These are phyloP conservation scores for Mycena latifolia DNA, from an alignment of 768 basidiomycete species.

Conservation along the genomic window DNA sequence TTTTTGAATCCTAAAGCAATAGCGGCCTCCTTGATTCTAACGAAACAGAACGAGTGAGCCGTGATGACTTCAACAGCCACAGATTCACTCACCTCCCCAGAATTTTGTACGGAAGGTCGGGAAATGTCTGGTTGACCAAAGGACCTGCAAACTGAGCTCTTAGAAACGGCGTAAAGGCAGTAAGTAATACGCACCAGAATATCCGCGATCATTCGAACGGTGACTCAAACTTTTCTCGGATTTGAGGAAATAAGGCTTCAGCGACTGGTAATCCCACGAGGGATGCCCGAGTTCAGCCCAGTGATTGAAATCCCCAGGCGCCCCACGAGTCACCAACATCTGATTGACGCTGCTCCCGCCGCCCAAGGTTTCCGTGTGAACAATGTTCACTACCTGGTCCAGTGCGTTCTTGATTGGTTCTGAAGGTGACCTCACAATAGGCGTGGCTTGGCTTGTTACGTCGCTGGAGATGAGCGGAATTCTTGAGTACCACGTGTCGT, in stretches of 20 bases:
- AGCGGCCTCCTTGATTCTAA: not conserved
- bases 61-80: too few species aligned
- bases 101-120: not conserved
- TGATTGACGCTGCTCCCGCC: slow-evolving; percentile 28
- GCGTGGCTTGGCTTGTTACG: slow-evolving; percentile 10
- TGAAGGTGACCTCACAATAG: slow-evolving; percentile 14
- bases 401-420: not conserved
- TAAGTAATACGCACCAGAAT: not conserved
- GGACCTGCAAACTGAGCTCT: slow-evolving; percentile 1
- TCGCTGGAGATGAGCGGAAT: slow-evolving; percentile 23
- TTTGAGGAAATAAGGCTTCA: slow-evolving; percentile 30
- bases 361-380: slow-evolving; percentile 11
- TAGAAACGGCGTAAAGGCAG: not conserved
- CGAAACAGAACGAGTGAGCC: too few species aligned
- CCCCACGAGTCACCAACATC: slow-evolving; percentile 28
- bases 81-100: too few species aligned
- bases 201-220: not conserved
- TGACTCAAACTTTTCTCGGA: slow-evolving; percentile 28
- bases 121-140: slow-evolving; percentile 14
- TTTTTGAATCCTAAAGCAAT: not conserved
- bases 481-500: slow-evolving; percentile 13
- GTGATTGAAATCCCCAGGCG: slow-evolving; percentile 27
- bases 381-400: not conserved
- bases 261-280: slow-evolving; percentile 17
- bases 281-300: slow-evolving; percentile 31